Base-by-base conservation (phyloP, 2,329 filamentous ascomycete species). In the Scytalidium lignicola region DNA sequence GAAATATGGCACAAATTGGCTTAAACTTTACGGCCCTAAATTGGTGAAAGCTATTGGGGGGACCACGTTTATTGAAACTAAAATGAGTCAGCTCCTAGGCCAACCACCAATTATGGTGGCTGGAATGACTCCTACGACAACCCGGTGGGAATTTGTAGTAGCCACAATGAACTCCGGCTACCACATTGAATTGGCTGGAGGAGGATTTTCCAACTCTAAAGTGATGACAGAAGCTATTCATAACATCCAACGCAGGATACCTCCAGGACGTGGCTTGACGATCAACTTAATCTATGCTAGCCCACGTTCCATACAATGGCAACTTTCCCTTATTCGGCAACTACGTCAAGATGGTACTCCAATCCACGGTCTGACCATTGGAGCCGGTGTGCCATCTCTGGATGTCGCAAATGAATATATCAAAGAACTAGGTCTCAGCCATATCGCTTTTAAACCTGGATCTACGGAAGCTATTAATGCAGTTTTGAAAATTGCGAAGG, bases 131-230 rank as follows among this genome's bases (percentile, higher is more conserved):
- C 90, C 90, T 8, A 80, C 80, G 50, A 95, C 90, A 0, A 86
- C 92, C 4, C 81, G 87, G 0, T 91, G 86, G 84, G 88, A 95
- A 66, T 95, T 95, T 58, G 87, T 95, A 39, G 85, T 89, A 5
- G 87, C 88, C 2, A 90, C 87, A n/a, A 95, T 95, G 85, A 91
- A 90, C 58, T 88, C 90, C 48, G 90, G 90, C n/a, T 95, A 93
- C 67, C 87, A 93, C 54, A 88, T 93, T 57, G 90, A 95, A 72
- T 75, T 95, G 54, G 90, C 83, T 49, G 88, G 88, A 64, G 90
- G 90, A 65, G 90, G 90, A 53, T 95, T 95, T 72, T 92, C 86
- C 70, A 85, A 85, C 55, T 83, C 83, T 37, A 85, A 83, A 66
- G 82, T 73, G 49, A 88, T 96, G 85, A 89, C 86, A 0, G 80